Base-by-base conservation (phyloP, 2,329 filamentous ascomycete genomes). In the Aureobasidium musti region DNA sequence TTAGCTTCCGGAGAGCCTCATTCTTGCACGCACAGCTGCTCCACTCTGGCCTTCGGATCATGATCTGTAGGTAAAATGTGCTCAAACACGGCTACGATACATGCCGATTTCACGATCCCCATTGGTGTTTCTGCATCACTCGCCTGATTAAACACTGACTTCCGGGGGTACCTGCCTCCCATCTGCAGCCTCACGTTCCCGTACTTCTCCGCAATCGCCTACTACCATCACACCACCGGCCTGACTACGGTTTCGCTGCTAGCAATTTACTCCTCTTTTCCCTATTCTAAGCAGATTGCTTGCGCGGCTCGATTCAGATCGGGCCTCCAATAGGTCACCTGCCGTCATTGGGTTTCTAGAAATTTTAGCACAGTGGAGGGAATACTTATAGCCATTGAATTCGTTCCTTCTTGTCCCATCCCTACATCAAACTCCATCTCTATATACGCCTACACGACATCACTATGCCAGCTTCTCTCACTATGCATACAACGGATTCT, bases 1-100 rank as follows among this genome's bases (percentile, higher is more conserved):
- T 54, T 45, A 45, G 61, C 17, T 64, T 50, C 49, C 61, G 61
- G 43, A 64, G 61, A 64, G 61, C 61, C 61, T 64, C 61, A 33
- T 64, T 43, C 8, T 33, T 26, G 49, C 60, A 63, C 45, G 39
- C n/a, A 45, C 47, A 21, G 8, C 28, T 39, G 23, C 45, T 37
- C 59, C 59, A 63, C 59, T 52, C 45, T 53, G 37, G 8, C 35
- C 23, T 17, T n/a, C 19, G 43, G 45, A 52, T 63, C 59, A 52
- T 63, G 59, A 63, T 63, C 47, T 47, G 33, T 21, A 17, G 33
- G 23, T 41, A 14, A 52, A 19, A 52, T 59, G 37, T 28, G 39
- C 26, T 30, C 54, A 45, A 19, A 30, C 13, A 39, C 30, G 26
- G 45, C 4, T 28, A 1, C 49, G 61, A 64, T 64, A 26, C 61